Evolutionary conservation across 2,329 filamentous ascomycete genomes (phyloP).

Genomic region (Proliferodiscus dingleyae): DNA sequence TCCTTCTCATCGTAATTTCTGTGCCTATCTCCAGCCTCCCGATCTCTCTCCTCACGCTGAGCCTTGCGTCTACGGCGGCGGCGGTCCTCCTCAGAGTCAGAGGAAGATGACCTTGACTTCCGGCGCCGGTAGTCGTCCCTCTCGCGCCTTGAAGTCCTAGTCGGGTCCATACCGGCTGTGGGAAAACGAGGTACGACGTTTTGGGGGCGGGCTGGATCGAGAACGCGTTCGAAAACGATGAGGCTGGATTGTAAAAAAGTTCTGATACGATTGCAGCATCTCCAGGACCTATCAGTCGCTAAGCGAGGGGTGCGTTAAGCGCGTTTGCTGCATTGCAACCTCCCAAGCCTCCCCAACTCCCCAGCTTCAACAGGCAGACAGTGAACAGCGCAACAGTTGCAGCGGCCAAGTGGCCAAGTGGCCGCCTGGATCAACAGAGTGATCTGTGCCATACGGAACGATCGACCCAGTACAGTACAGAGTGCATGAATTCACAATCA

Average conservation of each 20-base stretch:
- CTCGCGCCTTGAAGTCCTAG: constrained; percentile 5
- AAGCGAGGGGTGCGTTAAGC: too few species aligned
- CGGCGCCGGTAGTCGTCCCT: constrained; percentile 16
- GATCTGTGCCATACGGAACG: not conserved
- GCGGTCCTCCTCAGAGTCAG: constrained; percentile 28
- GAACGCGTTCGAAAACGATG: not conserved
- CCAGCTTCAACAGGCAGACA: not conserved
- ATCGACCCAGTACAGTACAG: too few species aligned
- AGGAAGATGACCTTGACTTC: constrained; percentile 23
- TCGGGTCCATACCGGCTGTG: not conserved
- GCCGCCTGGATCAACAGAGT: not conserved
- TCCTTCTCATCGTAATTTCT: constrained; percentile 19
- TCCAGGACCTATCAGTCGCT: not conserved
- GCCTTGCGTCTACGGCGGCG: constrained; percentile 19
- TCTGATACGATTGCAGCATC: not conserved
- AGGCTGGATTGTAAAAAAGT: not conserved
- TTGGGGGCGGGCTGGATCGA: not conserved
- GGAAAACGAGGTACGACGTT: not conserved
- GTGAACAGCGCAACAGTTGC: not conserved
- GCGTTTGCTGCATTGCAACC: too few species aligned
- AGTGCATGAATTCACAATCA: not conserved
- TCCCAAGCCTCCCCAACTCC: not conserved
- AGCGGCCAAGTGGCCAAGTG: not conserved
- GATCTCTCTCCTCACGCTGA: constrained; percentile 2
- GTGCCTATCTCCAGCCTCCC: constrained; percentile 5